Evolutionary conservation across 2,329 filamentous ascomycete species (phyloP).

Genomic region (Fusarium succisae): DNA sequence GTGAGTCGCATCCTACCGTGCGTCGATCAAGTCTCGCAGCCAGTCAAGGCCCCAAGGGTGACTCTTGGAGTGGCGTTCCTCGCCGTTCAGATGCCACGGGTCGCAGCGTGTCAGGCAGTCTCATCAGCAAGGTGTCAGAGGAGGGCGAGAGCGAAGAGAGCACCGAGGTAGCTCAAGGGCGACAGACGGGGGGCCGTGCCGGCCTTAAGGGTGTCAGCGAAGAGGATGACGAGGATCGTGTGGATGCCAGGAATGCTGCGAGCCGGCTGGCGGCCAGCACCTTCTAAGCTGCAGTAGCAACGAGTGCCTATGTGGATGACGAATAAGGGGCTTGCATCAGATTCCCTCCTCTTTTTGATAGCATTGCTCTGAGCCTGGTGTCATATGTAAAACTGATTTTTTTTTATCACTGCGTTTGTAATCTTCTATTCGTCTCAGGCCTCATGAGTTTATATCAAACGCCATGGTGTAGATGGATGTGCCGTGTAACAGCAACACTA

Average conservation of each 20-base stretch:
- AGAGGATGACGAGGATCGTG: slow-evolving; percentile 90
- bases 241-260: slow-evolving; percentile 95
- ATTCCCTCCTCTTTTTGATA: slow-evolving; percentile 36
- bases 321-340: slow-evolving; percentile 25
- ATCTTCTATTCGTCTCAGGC: slow-evolving; percentile 5
- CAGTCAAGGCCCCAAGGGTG: slow-evolving; percentile 96
- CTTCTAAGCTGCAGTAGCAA: slow-evolving; percentile 64
- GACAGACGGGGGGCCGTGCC: slow-evolving; percentile 53
- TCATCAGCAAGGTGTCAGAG: slow-evolving; percentile 71
- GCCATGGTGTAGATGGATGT: slow-evolving; percentile 23
- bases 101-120: slow-evolving; percentile 79
- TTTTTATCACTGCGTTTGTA: slow-evolving; percentile 8
- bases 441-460: slow-evolving; percentile 4
- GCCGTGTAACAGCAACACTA: neutral
- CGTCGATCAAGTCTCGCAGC: slow-evolving; percentile 82
- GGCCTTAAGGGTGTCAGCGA: slow-evolving; percentile 70
- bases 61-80: slow-evolving; percentile 96
- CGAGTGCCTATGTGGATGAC: slow-evolving; percentile 26
- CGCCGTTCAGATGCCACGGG: slow-evolving; percentile 81
- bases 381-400: slow-evolving; percentile 37
- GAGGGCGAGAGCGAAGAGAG: slow-evolving; percentile 63
- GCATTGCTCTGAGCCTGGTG: slow-evolving; percentile 38
- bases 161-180: slow-evolving; percentile 49
- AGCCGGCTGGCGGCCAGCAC: slow-evolving; percentile 94
- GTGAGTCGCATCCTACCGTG: slow-evolving; percentile 81